Evolutionary conservation across 441 rosid species (phyloP), one percentile per base, ranked within the genome.

Genomic region (Codiaeum variegatum): DNA sequence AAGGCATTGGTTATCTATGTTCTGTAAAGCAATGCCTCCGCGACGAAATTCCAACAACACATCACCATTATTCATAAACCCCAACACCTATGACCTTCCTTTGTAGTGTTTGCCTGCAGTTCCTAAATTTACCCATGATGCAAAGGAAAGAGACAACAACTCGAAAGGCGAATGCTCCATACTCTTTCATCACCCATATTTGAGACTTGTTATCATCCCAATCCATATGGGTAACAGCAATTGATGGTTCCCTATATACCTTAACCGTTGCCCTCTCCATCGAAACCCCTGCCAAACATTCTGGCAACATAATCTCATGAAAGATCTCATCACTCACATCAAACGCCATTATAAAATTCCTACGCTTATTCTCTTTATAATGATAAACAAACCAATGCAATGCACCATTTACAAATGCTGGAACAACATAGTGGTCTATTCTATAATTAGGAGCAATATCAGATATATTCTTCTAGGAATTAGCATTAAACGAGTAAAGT

Each of bases 401-500:
- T 47, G 52, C 52, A 13, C 19, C 19, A 19, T 34, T 34, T 6
- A 34, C 36, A 34, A 34, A 34, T 3, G 2, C 36, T 2, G 36
- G 36, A 34, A 2, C 1, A 34, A 9, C n/a, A 18, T 18, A 4
- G 47, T 11, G 1, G 13, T 42, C 47, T 10, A 13, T 1, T 47
- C 4, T 6, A 1, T 0, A 0, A 4, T 15, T 5, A 1, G 54
- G 54, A 2, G 21, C 21, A 47, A 15, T 18, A 49, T 6, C 21
- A 18, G 54, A 5, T 16, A 49, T 49, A 49, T 2, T 49, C 54
- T 49, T 49, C 21, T 23, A 49, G 19, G 54, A 49, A 16, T 49
- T 49, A 6, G 1, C 19, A 3, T 49, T 49, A 18, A 49, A 8
- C 19, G 77, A 78, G 56, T 36, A 78, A 23, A 74, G 56, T 15